Conservation (phyloP, 1,284 basidiomycete genomes). For the Leccinum solheimii region DNA sequence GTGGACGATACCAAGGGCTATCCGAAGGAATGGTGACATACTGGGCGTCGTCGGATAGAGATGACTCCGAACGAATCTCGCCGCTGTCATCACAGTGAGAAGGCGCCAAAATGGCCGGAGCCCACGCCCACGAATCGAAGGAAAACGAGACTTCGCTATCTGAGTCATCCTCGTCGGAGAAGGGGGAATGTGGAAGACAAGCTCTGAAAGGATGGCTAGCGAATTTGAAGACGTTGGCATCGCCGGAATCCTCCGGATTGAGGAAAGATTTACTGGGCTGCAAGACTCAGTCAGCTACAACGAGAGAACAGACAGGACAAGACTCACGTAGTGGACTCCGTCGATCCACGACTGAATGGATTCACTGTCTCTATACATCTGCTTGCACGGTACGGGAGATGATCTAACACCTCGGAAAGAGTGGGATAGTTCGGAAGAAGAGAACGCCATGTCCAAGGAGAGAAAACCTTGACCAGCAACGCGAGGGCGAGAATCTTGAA, state of each 20-base stretch:
- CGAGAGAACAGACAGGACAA: background rate
- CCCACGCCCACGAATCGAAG: constrained; percentile 24
- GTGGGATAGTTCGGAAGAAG: constrained; percentile 10
- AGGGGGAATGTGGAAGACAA: constrained; percentile 17
- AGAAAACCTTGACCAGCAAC: constrained; percentile 33
- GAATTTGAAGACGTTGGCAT: constrained; percentile 14
- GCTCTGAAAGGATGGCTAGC: constrained; percentile 23
- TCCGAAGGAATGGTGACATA: constrained; percentile 33
- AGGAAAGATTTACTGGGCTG: constrained; percentile 18
- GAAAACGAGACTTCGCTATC: constrained; percentile 17
- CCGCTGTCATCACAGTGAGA: constrained; percentile 23
- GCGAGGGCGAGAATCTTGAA: constrained; percentile 17
- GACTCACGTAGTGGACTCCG: constrained; percentile 26
- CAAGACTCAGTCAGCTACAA: constrained; percentile 3
- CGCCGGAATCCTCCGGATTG: constrained; percentile 2
- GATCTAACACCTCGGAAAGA: constrained; percentile 3
- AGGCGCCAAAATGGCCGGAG: constrained; percentile 15
- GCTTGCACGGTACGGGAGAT: constrained; percentile 12
- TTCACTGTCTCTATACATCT: constrained; percentile 26
- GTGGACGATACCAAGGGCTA: constrained; percentile 34
- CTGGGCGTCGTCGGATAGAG: constrained; percentile 25
- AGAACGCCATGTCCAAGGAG: constrained; percentile 12
- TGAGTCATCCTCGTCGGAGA: constrained; percentile 25
- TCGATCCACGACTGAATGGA: constrained; percentile 31
- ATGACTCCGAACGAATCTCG: constrained; percentile 21